phyloP scores from a whole-genome alignment of 75 land plant species.

The Selaginella tamariscina region DNA sequence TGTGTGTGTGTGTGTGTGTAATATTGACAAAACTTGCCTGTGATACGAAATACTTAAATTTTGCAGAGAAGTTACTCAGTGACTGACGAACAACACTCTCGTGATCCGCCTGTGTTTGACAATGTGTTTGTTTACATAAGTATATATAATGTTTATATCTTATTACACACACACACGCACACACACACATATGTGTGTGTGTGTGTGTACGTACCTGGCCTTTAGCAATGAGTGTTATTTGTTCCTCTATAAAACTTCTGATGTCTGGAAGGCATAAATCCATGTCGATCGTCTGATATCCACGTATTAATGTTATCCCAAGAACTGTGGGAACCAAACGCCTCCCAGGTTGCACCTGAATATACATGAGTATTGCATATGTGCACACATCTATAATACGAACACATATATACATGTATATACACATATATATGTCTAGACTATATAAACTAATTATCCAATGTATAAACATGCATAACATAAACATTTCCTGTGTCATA shows the following conservation, averaged over 20 bases:
- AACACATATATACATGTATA: neutral
- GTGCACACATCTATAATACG: conserved; percentile 3
- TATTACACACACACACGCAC: too few species aligned
- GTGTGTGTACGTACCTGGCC: too few species aligned
- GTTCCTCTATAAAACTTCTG: conserved; percentile 90
- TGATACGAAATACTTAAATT: conserved; percentile 57
- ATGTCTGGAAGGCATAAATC: conserved; percentile 94
- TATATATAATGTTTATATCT: too few species aligned
- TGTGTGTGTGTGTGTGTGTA: too few species aligned
- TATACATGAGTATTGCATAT: too few species aligned
- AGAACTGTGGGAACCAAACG: conserved; percentile 75
- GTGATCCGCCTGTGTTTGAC: too few species aligned
- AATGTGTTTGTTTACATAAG: too few species aligned
- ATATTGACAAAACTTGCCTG: conserved; percentile 39
- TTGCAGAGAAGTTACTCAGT: conserved; percentile 56
- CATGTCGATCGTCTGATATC: conserved; percentile 84
- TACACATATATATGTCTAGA: neutral
- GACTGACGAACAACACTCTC: conserved; percentile 56
- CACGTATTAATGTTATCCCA: conserved; percentile 72
- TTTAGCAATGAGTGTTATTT: conserved; percentile 84
- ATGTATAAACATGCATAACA: too few species aligned
- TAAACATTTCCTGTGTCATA: too few species aligned
- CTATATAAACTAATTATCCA: conserved; percentile 3
- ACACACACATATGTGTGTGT: too few species aligned
- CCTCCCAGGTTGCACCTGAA: conserved; percentile 86